A percentile compares a stretch with the other conserved stretches of the same genome.
phyloP scores from a whole-genome alignment of 2,329 filamentous ascomycete genomes.

The Dendrostoma leiphaemia region DNA sequence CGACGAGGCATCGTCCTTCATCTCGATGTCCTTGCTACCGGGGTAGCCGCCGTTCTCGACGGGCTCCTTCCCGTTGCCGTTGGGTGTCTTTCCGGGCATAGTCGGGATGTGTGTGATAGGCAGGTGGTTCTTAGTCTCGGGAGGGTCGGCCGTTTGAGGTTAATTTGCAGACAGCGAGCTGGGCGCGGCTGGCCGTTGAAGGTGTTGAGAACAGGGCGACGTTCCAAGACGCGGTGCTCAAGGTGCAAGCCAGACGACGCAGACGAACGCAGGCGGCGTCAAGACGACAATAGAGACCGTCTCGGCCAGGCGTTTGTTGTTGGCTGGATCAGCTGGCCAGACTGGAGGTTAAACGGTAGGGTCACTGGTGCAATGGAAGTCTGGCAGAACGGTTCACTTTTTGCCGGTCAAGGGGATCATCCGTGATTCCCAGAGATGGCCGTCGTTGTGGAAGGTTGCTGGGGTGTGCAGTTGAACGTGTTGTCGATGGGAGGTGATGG shows the following conservation, averaged over 20 bases:
- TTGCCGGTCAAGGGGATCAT: neutral
- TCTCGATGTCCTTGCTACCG: conserved; percentile 67
- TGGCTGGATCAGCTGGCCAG: conserved; percentile 14
- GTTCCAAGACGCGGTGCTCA: neutral
- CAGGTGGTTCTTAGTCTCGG: neutral
- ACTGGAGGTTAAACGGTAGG: conserved; percentile 7
- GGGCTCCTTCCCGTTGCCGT: conserved; percentile 69
- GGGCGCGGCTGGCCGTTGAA: conserved; percentile 14
- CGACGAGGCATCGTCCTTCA: conserved; percentile 52
- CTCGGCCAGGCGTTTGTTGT: conserved; percentile 12
- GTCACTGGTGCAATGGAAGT: conserved; percentile 3
- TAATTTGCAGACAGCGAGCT: conserved; percentile 13
- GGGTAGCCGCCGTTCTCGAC: conserved; percentile 64
- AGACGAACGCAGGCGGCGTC: conserved; percentile 9
- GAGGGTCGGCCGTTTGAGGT: conserved; percentile 10
- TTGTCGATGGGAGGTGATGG: conserved; percentile 5
- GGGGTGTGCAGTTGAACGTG: conserved; percentile 2
- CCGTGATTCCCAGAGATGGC: conserved; percentile 3
- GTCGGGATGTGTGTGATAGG: conserved; percentile 22
- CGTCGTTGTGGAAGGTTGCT: conserved; percentile 3
- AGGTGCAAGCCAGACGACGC: conserved; percentile 10
- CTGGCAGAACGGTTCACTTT: conserved; percentile 1
- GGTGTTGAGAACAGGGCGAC: neutral
- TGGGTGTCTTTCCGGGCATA: conserved; percentile 74
- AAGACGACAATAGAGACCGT: neutral